A percentile compares a stretch with the other conserved stretches of the same genome.
phyloP scores from a whole-genome alignment of 2,329 filamentous ascomycete genomes.

The Scedosporium boydii region DNA sequence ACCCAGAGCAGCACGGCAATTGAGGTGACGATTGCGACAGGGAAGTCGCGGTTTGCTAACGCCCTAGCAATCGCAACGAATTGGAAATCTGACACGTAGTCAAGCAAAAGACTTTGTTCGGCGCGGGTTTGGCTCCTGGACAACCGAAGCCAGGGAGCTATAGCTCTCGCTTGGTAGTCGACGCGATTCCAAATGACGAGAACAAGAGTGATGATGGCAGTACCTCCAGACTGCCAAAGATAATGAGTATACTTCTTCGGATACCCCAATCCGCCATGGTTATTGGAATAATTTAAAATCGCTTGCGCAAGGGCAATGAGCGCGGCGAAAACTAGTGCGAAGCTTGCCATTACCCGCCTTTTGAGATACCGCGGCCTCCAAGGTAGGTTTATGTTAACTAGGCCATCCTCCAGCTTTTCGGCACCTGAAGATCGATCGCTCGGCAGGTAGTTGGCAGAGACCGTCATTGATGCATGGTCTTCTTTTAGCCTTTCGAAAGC shows the following conservation, averaged over 20 bases:
- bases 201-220: conserved; percentile 21
- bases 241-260: conserved; percentile 19
- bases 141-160: conserved; percentile 28
- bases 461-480: not conserved
- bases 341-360: conserved; percentile 19
- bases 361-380: conserved; percentile 27
- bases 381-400: conserved; percentile 19
- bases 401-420: conserved; percentile 13
- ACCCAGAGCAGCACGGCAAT: conserved; percentile 22
- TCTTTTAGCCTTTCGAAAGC: not conserved
- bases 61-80: conserved; percentile 19
- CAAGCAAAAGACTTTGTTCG: conserved; percentile 24
- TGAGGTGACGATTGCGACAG: conserved; percentile 18
- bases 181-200: conserved; percentile 25
- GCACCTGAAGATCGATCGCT: conserved; percentile 13
- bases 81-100: conserved; percentile 22
- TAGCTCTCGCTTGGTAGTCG: conserved; percentile 27
- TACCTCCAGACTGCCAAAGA: conserved; percentile 26
- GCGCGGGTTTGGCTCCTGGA: conserved; percentile 17
- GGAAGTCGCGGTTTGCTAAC: conserved; percentile 22
- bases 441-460: not conserved
- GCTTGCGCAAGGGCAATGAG: conserved; percentile 20
- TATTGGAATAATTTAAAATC: conserved; percentile 20
- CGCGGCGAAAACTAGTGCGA: conserved; percentile 18
- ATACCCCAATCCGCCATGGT: conserved; percentile 19